Evolutionary conservation across 257 asterid genomes (phyloP).

Genomic region (Solanum dulcamara): DNA sequence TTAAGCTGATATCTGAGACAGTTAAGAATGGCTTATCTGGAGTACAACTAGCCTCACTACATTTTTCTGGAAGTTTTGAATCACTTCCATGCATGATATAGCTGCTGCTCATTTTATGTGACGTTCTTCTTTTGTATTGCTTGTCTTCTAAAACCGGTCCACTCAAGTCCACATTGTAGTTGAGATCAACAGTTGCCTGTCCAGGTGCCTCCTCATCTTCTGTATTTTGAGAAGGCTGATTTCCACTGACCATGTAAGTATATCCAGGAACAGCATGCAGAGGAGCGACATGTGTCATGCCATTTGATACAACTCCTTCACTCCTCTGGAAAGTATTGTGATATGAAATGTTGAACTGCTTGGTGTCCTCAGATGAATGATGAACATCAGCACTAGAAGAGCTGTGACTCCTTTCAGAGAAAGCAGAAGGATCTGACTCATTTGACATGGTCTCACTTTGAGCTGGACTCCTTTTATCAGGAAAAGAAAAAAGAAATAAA

Average conservation of each 20-base stretch:
- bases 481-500: background rate
- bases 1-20: constrained; percentile 65
- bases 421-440: constrained; percentile 62
- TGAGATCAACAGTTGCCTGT: constrained; percentile 17
- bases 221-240: constrained; percentile 21
- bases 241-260: constrained; percentile 23
- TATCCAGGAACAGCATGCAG: constrained; percentile 36
- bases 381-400: constrained; percentile 34
- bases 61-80: constrained; percentile 12
- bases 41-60: constrained; percentile 12
- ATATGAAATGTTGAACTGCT: constrained; percentile 33
- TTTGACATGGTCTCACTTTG: constrained; percentile 53
- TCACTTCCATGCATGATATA: constrained; percentile 11
- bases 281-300: constrained; percentile 21
- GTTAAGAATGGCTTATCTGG: constrained; percentile 46
- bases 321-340: constrained; percentile 27
- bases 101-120: constrained; percentile 17
- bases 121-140: constrained; percentile 7
- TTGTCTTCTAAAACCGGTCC: constrained; percentile 21
- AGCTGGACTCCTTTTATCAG: constrained; percentile 52
- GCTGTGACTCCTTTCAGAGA: constrained; percentile 36
- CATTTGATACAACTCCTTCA: constrained; percentile 20
- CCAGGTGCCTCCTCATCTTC: constrained; percentile 21
- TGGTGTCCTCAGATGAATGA: constrained; percentile 16
- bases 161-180: constrained; percentile 11